Evolutionary conservation across 2,329 filamentous ascomycete species (phyloP).

Genomic region (Monilinia laxa): DNA sequence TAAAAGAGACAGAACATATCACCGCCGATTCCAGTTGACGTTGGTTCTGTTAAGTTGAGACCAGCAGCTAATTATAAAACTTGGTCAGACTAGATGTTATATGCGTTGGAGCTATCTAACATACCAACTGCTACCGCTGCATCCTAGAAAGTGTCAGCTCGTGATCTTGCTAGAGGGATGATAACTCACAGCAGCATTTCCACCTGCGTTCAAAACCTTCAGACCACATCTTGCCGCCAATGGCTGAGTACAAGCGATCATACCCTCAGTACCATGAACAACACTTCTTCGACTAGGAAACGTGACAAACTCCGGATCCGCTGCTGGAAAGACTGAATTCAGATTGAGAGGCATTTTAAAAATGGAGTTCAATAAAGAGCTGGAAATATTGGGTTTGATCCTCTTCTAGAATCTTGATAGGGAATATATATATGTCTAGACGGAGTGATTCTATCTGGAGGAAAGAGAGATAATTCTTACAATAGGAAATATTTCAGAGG

Average conservation of each 20-base stretch:
- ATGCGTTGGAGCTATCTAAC: conserved; percentile 34
- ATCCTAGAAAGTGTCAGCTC: conserved; percentile 56
- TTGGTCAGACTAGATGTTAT: conserved; percentile 13
- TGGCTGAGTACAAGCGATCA: conserved; percentile 87
- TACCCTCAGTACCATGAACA: conserved; percentile 88
- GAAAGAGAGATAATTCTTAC: background rate
- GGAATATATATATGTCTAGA: background rate
- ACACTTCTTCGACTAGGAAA: conserved; percentile 84
- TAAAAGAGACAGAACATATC: conserved; percentile 60
- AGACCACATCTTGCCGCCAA: conserved; percentile 86
- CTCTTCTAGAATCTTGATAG: background rate
- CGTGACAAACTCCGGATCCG: conserved; percentile 51
- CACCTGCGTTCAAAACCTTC: conserved; percentile 78
- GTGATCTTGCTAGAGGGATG: conserved; percentile 24
- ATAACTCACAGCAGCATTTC: conserved; percentile 80
- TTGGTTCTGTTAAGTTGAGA: conserved; percentile 90
- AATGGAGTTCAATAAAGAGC: background rate
- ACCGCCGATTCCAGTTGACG: conserved; percentile 90
- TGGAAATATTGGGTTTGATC: background rate
- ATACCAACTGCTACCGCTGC: conserved; percentile 89
- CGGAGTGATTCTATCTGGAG: background rate
- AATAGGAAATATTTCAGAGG: background rate
- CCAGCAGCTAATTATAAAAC: conserved; percentile 73
- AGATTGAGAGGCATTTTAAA: conserved; percentile 39
- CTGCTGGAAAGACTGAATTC: conserved; percentile 38